A percentile compares a stretch with the other conserved stretches of the same genome.
Conservation (phyloP, 192 early-diverging fungal genomes). For the Coemansia pectinata region DNA sequence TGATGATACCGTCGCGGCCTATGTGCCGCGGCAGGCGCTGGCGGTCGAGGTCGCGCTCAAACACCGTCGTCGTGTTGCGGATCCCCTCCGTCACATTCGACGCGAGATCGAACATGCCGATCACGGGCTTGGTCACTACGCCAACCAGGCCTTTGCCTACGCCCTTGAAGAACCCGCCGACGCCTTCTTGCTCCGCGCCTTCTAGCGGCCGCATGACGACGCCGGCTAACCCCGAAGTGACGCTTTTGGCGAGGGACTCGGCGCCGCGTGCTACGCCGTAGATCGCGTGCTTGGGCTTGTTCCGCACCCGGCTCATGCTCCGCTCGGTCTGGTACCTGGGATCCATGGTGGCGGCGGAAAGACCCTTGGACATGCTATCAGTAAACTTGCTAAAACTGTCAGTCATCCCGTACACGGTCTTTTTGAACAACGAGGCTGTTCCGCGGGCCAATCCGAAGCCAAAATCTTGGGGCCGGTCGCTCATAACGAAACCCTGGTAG, state of each 20-base stretch:
- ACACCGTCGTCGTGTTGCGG: constrained; percentile 90
- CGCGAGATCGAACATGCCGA: constrained; percentile 93
- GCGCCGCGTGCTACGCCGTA: constrained; percentile 88
- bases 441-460: constrained; percentile 89
- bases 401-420: constrained; percentile 95
- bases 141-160: constrained; percentile 94
- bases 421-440: constrained; percentile 71
- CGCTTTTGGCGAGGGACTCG: constrained; percentile 76
- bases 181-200: constrained; percentile 85
- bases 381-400: constrained; percentile 96
- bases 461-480: constrained; percentile 90
- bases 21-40: constrained; percentile 84
- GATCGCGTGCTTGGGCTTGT: constrained; percentile 87
- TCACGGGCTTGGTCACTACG: constrained; percentile 91
- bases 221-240: constrained; percentile 86
- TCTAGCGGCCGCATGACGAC: constrained; percentile 85
- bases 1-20: constrained; percentile 80
- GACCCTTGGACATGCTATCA: constrained; percentile 94
- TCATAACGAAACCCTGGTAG: constrained; percentile 94
- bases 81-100: constrained; percentile 93
- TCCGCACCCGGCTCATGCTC: constrained; percentile 74
- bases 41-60: constrained; percentile 81
- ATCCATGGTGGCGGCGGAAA: constrained; percentile 95
- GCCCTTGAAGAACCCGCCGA: constrained; percentile 93
- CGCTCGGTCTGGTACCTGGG: constrained; percentile 83